Conservation (phyloP, 306 rosid species). For the Myrica gale region DNA sequence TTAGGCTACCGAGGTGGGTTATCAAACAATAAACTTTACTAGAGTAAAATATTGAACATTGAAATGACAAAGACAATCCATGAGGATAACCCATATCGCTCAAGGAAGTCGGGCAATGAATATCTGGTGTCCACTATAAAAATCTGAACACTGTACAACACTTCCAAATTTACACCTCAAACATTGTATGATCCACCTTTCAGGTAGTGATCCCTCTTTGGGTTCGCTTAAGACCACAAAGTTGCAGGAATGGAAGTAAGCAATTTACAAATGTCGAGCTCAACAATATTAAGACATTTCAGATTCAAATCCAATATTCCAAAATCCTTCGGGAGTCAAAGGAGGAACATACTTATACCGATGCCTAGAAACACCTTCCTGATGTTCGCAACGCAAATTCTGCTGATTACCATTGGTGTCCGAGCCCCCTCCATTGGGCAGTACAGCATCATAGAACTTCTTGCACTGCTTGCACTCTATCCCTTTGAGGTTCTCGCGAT, state of each 20-base stretch:
- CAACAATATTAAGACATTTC: constrained; percentile 46
- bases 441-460: constrained; percentile 89
- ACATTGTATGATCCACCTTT: not conserved
- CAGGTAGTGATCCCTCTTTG: not conserved
- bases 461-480: constrained; percentile 91
- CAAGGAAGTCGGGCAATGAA: too few species aligned
- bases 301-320: constrained; percentile 98
- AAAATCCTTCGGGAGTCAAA: constrained; percentile 96
- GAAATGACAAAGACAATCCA: too few species aligned
- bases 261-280: not conserved
- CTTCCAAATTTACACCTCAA: too few species aligned
- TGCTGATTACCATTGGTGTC: constrained; percentile 38
- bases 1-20: too few species aligned
- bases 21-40: too few species aligned
- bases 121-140: too few species aligned
- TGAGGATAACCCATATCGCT: too few species aligned
- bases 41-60: too few species aligned
- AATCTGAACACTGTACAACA: too few species aligned
- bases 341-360: constrained; percentile 89
- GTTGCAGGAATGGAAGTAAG: constrained; percentile 5
- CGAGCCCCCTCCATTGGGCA: constrained; percentile 54
- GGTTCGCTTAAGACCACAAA: constrained; percentile 17
- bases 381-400: constrained; percentile 77
- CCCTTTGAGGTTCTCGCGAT: constrained; percentile 83
- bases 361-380: constrained; percentile 95